Evolutionary conservation across 2,329 filamentous ascomycete genomes (phyloP).

Genomic region (Arthroderma sp.): DNA sequence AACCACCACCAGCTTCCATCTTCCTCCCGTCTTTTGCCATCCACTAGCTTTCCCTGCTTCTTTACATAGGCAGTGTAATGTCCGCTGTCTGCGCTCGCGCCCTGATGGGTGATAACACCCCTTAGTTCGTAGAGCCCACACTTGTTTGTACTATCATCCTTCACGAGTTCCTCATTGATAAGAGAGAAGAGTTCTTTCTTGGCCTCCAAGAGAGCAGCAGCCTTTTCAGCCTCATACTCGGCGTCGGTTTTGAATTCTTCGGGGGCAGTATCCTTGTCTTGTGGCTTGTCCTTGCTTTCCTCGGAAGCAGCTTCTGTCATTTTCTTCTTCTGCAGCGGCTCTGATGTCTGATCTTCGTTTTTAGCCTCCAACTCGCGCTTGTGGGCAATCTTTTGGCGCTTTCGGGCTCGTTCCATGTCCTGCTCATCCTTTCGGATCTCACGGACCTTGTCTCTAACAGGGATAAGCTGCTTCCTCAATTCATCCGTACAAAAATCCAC

Average conservation of each 20-base stretch:
- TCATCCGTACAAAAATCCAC: constrained; percentile 94
- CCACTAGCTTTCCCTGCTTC: constrained; percentile 56
- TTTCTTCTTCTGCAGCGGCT: constrained; percentile 39
- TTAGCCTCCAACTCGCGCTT: constrained; percentile 44
- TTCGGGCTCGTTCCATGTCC: constrained; percentile 80
- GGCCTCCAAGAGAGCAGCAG: constrained; percentile 58
- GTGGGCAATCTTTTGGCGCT: constrained; percentile 68
- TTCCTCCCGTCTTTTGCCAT: constrained; percentile 63
- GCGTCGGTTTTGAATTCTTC: constrained; percentile 83
- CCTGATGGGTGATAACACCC: constrained; percentile 91
- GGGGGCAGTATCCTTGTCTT: constrained; percentile 60
- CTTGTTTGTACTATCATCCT: constrained; percentile 76
- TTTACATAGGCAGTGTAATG: constrained; percentile 98
- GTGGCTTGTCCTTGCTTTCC: constrained; percentile 49
- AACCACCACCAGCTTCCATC: constrained; percentile 99
- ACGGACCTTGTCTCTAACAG: constrained; percentile 90
- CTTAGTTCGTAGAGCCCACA: constrained; percentile 91
- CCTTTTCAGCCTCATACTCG: constrained; percentile 76
- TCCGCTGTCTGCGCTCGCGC: constrained; percentile 88
- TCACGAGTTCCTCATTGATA: constrained; percentile 60
- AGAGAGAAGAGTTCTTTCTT: constrained; percentile 80
- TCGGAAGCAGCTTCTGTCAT: constrained; percentile 36
- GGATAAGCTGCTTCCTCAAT: constrained; percentile 67
- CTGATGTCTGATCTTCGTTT: constrained; percentile 22
- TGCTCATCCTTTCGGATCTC: constrained; percentile 91